phyloP scores from a whole-genome alignment of 352 stramenopile genomes.

The Pythium phragmiticola region DNA sequence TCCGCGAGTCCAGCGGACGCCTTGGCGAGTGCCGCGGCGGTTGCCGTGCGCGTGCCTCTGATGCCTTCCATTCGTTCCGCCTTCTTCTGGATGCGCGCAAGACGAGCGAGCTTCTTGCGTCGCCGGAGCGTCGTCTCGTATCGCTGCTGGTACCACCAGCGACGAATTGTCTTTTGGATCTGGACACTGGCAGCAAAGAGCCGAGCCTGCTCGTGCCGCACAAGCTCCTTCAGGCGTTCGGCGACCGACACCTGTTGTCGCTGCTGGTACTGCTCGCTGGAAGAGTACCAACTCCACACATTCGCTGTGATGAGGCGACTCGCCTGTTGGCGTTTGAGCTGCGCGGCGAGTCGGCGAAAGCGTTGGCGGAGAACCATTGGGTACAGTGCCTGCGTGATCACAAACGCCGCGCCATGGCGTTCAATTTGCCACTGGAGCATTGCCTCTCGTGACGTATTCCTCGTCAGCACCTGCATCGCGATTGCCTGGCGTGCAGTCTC shows the following conservation, averaged over 20 bases:
- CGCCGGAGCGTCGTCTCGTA: slow-evolving; percentile 32
- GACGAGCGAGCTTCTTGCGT: slow-evolving; percentile 33
- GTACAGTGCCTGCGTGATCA: slow-evolving; percentile 47
- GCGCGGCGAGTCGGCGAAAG: slow-evolving; percentile 28
- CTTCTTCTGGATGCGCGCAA: slow-evolving; percentile 33
- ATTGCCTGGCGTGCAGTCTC: slow-evolving; percentile 32
- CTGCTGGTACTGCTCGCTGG: not conserved
- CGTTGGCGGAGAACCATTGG: slow-evolving; percentile 38
- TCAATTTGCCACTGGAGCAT: slow-evolving; percentile 45
- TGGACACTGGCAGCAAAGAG: slow-evolving; percentile 14
- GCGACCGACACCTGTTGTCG: not conserved
- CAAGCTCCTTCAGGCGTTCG: not conserved
- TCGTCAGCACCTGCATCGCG: slow-evolving; percentile 30
- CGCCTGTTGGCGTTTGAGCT: slow-evolving; percentile 29
- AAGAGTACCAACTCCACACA: slow-evolving; percentile 30
- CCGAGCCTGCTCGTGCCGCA: slow-evolving; percentile 12
- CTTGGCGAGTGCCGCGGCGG: slow-evolving; percentile 6
- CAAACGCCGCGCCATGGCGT: slow-evolving; percentile 40
- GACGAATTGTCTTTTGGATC: slow-evolving; percentile 46
- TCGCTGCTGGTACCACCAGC: slow-evolving; percentile 50
- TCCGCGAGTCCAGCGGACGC: slow-evolving; percentile 7
- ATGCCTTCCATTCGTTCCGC: slow-evolving; percentile 4
- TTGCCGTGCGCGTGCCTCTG: not conserved
- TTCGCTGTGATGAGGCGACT: slow-evolving; percentile 20
- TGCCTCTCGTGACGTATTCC: slow-evolving; percentile 41